Evolutionary conservation across 352 stramenopile genomes (phyloP).

Genomic region (Globisporangium polare): DNA sequence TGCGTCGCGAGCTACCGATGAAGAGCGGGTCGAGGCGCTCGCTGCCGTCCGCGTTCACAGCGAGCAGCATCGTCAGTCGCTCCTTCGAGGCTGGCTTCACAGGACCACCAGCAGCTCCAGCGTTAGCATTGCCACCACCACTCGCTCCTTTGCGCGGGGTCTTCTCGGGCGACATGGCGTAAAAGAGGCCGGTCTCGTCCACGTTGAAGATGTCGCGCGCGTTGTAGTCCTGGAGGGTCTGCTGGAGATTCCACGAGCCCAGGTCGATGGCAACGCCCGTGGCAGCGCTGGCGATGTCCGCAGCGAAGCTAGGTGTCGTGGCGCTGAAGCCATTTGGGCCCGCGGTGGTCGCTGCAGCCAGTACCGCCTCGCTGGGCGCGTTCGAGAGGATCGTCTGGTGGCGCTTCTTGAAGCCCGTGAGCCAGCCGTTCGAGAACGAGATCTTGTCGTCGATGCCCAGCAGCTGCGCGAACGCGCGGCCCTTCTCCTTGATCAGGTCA

Average conservation of each 20-base stretch:
- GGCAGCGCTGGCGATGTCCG: not conserved
- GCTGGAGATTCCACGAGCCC: constrained; percentile 8
- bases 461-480: constrained; percentile 16
- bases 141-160: not conserved
- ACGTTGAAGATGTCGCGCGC: constrained; percentile 11
- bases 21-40: constrained; percentile 26
- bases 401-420: constrained; percentile 28
- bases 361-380: not conserved
- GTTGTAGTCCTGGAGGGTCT: constrained; percentile 9
- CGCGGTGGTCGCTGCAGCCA: not conserved
- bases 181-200: constrained; percentile 14
- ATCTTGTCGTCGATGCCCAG: constrained; percentile 25
- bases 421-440: constrained; percentile 29
- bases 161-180: constrained; percentile 10
- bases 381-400: constrained; percentile 14
- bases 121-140: not conserved
- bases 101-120: no score
- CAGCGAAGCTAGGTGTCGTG: not conserved
- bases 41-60: constrained; percentile 23
- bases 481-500: constrained; percentile 30
- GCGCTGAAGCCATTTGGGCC: no score
- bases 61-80: constrained; percentile 18
- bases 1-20: constrained; percentile 15
- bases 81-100: not conserved
- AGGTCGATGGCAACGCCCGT: not conserved